These are phyloP conservation scores for Ascomycota sp. DNA, from an alignment of 2,329 filamentous ascomycete species.

Conservation along the genomic window DNA sequence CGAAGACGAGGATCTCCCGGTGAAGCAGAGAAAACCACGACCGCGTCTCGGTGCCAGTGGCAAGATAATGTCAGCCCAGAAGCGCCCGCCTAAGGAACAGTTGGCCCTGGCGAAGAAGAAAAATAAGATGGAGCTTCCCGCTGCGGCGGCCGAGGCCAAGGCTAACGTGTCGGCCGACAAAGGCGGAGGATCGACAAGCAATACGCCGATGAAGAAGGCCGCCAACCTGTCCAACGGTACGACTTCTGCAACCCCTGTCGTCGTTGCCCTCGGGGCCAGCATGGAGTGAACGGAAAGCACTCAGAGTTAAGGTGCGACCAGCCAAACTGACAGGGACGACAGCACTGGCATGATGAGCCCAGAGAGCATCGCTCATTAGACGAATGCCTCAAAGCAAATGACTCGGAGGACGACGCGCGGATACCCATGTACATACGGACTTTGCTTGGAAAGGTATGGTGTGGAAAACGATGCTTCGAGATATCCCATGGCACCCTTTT, in stretches of 20 bases:
- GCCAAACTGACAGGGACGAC: slow-evolving; percentile 47
- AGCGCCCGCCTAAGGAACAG: slow-evolving; percentile 64
- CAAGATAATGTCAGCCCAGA: slow-evolving; percentile 72
- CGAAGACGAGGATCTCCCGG: slow-evolving; percentile 86
- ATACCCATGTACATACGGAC: slow-evolving; percentile 1
- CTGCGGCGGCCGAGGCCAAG: slow-evolving; percentile 28
- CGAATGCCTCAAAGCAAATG: too few relatives aligned
- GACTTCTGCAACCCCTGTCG: slow-evolving; percentile 16
- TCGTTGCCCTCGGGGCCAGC: slow-evolving; percentile 18
- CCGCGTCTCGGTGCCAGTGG: slow-evolving; percentile 49
- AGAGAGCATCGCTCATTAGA: slow-evolving; percentile 43
- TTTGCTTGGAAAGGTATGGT: too few relatives aligned
- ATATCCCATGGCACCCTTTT: too few relatives aligned
- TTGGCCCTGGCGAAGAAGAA: slow-evolving; percentile 73
- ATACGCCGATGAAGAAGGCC: slow-evolving; percentile 29
- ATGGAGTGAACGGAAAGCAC: slow-evolving; percentile 41
- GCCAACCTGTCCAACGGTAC: slow-evolving; percentile 15
- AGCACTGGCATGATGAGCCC: slow-evolving; percentile 67
- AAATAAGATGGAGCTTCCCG: slow-evolving; percentile 46
- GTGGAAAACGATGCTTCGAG: too few relatives aligned
- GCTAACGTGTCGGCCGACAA: slow-evolving; percentile 17
- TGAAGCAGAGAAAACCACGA: slow-evolving; percentile 67
- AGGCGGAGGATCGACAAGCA: slow-evolving; percentile 13
- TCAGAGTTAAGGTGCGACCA: slow-evolving; percentile 36
- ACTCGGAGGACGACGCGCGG: too few relatives aligned